Base-by-base conservation (phyloP, 148 eudicot genomes). In the Cornus suecica region DNA sequence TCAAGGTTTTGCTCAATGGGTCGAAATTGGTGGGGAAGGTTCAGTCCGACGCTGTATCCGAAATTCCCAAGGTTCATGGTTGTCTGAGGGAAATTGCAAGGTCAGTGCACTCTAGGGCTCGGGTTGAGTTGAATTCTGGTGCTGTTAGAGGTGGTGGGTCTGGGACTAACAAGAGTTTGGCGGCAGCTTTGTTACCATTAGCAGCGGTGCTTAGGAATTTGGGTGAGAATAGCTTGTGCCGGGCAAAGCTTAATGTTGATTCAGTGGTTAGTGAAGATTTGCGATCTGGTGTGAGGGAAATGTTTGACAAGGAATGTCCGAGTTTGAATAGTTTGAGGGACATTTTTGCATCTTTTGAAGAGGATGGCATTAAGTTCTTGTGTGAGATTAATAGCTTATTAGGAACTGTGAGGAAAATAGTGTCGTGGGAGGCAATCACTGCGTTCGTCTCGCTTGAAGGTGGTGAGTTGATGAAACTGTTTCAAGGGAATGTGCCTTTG, bases 1-100 rank as follows among this genome's bases (percentile, higher is more conserved):
- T 91, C 34, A 96, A 85, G 85, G 89, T 91, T 34, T 85, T 93
- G 81, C 88, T 96, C 7, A 88, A 88, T 32, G 98, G 94, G 5
- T 96, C 98, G 2, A 95, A 93, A 80, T 78, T 91, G 90, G 81
- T 75, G 16, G 88, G 87, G 37, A 83, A 86, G 80, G 78, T 68
- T 41, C 84, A 83, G 70, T 31, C 76, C 4, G 80, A 71, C 2
- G 80, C 84, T 0, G 81, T 90, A 8, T 87, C 89, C 15, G 75
- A 80, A 70, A 81, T 95, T 65, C 97, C 92, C 0, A 77, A 72
- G 16, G 73, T 86, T 10, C 92, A 83, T 58, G 98, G 98, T 9
- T 60, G 78, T 76, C 82, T 95, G 30, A 83, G 99, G 83, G 92
- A 86, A 32, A 80, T 77, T 25, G 65, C 74, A 8, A 84, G 92